Base-by-base conservation (phyloP, 768 basidiomycete genomes). In the Tylopilus sp. region DNA sequence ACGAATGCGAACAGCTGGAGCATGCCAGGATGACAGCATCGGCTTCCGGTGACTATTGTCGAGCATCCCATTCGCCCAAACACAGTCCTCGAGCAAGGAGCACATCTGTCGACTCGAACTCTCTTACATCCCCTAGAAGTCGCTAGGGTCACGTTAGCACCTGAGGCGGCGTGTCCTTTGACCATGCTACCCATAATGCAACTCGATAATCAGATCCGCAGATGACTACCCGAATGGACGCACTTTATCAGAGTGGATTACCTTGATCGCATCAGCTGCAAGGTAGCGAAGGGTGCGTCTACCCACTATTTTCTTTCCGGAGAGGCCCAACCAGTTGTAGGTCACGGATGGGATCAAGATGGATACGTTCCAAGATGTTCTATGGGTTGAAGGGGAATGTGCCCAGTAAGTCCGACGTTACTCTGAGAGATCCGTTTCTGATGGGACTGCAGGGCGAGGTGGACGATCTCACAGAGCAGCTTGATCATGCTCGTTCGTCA, bases 151-250 rank as follows among this genome's bases (percentile, higher is more conserved):
- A n/a, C n/a, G n/a, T 6, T 35, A 1, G 28, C 35, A 20, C 45
- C 42, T 20, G 41, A 15, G 5, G 46, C 44, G 1, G 18, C 40
- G 4, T 41, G 60, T 6, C 47, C 58, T 21, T 40, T 47, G 15
- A 56, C 49, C 15, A 36, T 47, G 47, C 40, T 51, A 31, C 59
- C 66, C 11, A 64, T 68, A 41, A 57, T 52, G 3, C 66, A 66
- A 25, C 62, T 79, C 17, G 69, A 74, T 41, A 58, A 60, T 25
- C 71, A 76, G 39, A 69, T 79, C 41, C 62, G 56, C 8, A 57
- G 0, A 61, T 78, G 42, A 66, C 67, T 6, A 44, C 63, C 11
- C 67, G 69, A 40, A 62, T 75, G 22, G 71, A 76, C 13, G 64
- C 62, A 2, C 72, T 78, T 30, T 60, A 31, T 52, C 64, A 12